Percentiles rank a stretch among this genome's conserved stretches.
Conservation (phyloP, 2,329 filamentous ascomycete genomes). For the Metarhizium anisopliae region DNA sequence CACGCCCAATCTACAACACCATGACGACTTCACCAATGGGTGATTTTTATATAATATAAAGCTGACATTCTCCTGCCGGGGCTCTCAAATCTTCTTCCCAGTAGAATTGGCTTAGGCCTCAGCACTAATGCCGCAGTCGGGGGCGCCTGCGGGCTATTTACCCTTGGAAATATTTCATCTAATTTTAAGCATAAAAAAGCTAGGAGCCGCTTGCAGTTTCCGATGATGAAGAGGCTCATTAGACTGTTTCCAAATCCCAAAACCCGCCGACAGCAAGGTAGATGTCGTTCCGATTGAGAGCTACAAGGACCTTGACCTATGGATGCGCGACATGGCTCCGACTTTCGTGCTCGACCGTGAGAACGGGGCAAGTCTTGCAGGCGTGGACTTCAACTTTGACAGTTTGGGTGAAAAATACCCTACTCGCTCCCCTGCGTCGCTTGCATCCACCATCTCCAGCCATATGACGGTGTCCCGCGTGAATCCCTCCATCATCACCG, state of each 20-base stretch:
- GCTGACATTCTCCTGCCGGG: no score
- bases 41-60: background rate
- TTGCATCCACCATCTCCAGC: background rate
- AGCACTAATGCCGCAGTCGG: no score
- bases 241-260: no score
- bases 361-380: background rate
- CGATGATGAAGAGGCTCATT: background rate
- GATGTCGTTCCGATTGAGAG: background rate
- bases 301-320: background rate
- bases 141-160: no score
- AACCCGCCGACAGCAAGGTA: background rate
- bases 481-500: background rate
- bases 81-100: no score
- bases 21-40: background rate
- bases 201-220: no score
- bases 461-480: background rate
- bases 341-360: background rate
- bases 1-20: background rate
- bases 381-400: background rate
- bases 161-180: no score
- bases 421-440: background rate
- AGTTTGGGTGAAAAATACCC: background rate
- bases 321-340: background rate
- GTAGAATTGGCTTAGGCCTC: no score
- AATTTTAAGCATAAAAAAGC: no score